Percentiles rank a stretch among this genome's conserved stretches.
Conservation (phyloP, 2,329 filamentous ascomycete genomes). For the Aspergillus aculeatus region DNA sequence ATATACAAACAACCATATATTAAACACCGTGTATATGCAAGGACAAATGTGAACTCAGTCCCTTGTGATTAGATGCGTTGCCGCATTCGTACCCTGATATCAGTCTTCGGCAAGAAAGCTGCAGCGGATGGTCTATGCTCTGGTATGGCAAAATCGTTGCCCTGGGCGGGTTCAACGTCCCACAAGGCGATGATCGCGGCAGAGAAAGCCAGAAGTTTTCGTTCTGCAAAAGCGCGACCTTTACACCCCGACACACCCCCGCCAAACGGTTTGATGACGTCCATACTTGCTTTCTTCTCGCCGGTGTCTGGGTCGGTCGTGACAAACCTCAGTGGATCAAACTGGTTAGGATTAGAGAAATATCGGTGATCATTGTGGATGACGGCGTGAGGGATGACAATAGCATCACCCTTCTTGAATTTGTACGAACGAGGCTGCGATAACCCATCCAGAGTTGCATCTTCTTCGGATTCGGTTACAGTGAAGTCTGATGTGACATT, state of each 20-base stretch:
- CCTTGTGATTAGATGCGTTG: slow-evolving; percentile 32
- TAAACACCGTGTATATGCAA: slow-evolving; percentile 5
- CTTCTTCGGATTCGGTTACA: slow-evolving; percentile 40
- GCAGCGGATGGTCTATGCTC: slow-evolving; percentile 48
- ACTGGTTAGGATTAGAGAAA: slow-evolving; percentile 44
- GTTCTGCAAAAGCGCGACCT: slow-evolving; percentile 51
- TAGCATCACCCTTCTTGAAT: slow-evolving; percentile 43
- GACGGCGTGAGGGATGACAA: slow-evolving; percentile 47
- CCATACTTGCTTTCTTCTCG: slow-evolving; percentile 36
- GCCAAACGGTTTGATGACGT: slow-evolving; percentile 50
- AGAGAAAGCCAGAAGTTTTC: slow-evolving; percentile 51
- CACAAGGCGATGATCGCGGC: slow-evolving; percentile 56
- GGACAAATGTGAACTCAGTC: background rate
- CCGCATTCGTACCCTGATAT: slow-evolving; percentile 56
- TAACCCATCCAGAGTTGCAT: slow-evolving; percentile 32
- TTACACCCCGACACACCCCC: slow-evolving; percentile 52
- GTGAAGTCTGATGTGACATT: slow-evolving; percentile 40
- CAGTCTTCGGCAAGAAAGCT: slow-evolving; percentile 51
- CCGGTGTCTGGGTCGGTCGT: slow-evolving; percentile 38
- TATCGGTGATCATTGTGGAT: slow-evolving; percentile 44
- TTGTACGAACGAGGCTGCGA: slow-evolving; percentile 38
- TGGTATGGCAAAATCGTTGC: slow-evolving; percentile 53
- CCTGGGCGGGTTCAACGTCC: slow-evolving; percentile 52
- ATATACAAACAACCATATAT: background rate
- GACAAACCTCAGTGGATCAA: slow-evolving; percentile 50